Conservation (phyloP, 306 rosid genomes). For the Citrullus mucosospermus region DNA sequence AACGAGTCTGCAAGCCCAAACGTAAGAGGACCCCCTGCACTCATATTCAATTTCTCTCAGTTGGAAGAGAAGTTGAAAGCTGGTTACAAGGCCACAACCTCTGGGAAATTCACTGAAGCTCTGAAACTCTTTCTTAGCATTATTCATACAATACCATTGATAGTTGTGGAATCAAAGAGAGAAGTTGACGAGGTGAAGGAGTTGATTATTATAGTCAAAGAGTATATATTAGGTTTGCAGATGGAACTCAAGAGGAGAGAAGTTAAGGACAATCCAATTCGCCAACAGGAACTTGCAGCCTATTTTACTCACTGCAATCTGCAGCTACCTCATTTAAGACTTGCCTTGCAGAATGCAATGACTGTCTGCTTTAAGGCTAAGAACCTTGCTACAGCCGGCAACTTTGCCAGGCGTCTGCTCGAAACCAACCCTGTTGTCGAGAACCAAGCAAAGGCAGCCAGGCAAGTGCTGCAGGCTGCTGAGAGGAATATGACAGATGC, state of each 20-base stretch:
- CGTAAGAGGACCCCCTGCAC: conserved; percentile 73
- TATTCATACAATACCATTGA: conserved; percentile 70
- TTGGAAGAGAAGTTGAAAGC: conserved; percentile 82
- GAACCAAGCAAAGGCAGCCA: conserved; percentile 68
- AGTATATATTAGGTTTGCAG: conserved; percentile 67
- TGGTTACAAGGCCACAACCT: conserved; percentile 74
- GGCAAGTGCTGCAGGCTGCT: conserved; percentile 87
- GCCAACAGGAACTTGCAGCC: conserved; percentile 93
- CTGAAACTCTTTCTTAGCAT: conserved; percentile 47
- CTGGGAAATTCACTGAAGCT: conserved; percentile 72
- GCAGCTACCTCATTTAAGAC: conserved; percentile 81
- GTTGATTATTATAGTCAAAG: conserved; percentile 59
- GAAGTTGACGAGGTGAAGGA: conserved; percentile 95
- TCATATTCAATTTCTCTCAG: conserved; percentile 56
- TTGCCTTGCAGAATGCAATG: conserved; percentile 68
- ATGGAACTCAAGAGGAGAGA: conserved; percentile 91
- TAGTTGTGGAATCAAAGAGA: conserved; percentile 83
- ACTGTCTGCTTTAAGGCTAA: conserved; percentile 63
- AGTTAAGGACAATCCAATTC: conserved; percentile 45
- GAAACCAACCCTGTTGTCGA: conserved; percentile 82
- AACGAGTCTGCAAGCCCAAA: conserved; percentile 59
- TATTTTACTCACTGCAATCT: conserved; percentile 96
- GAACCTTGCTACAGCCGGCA: conserved; percentile 80
- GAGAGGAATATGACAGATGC: conserved; percentile 82
- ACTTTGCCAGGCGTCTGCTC: conserved; percentile 76